phyloP scores from a whole-genome alignment of 2,329 filamentous ascomycete genomes.

The Aspergillus sp. region DNA sequence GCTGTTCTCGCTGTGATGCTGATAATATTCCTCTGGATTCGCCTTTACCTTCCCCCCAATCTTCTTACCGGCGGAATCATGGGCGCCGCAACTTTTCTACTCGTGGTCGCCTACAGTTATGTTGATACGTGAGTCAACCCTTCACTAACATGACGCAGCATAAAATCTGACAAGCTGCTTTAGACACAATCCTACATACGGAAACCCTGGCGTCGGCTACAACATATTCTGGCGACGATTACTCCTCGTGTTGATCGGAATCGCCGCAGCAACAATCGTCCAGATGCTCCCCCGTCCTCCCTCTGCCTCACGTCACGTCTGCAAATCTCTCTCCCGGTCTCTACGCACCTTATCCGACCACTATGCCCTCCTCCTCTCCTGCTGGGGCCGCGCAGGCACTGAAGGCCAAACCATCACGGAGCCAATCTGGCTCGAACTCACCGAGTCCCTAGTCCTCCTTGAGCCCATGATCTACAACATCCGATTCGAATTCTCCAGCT shows the following conservation, averaged over 20 bases:
- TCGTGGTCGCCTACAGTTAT: constrained; percentile 51
- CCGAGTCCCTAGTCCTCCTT: constrained; percentile 34
- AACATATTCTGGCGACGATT: constrained; percentile 51
- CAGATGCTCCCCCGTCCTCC: constrained; percentile 51
- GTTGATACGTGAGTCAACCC: constrained; percentile 42
- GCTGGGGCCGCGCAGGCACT: constrained; percentile 37
- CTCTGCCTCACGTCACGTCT: constrained; percentile 47
- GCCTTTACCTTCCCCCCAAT: constrained; percentile 35
- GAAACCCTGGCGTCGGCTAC: constrained; percentile 50
- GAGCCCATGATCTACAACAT: constrained; percentile 36
- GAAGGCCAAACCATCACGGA: constrained; percentile 29
- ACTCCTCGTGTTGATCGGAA: constrained; percentile 46
- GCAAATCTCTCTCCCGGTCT: constrained; percentile 47
- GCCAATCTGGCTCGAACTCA: constrained; percentile 32
- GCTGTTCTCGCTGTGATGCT: constrained; percentile 40
- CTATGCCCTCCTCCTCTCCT: constrained; percentile 51
- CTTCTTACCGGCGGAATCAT: constrained; percentile 38
- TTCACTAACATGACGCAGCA: too few species aligned
- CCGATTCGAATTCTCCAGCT: constrained; percentile 40
- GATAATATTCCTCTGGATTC: constrained; percentile 34
- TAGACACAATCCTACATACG: constrained; percentile 45
- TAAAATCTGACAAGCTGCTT: neutral
- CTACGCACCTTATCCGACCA: constrained; percentile 49
- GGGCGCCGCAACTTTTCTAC: constrained; percentile 44
- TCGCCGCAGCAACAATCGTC: constrained; percentile 45